Conservation (phyloP, 2,329 filamentous ascomycete species). For the Alternaria triticimaculans region DNA sequence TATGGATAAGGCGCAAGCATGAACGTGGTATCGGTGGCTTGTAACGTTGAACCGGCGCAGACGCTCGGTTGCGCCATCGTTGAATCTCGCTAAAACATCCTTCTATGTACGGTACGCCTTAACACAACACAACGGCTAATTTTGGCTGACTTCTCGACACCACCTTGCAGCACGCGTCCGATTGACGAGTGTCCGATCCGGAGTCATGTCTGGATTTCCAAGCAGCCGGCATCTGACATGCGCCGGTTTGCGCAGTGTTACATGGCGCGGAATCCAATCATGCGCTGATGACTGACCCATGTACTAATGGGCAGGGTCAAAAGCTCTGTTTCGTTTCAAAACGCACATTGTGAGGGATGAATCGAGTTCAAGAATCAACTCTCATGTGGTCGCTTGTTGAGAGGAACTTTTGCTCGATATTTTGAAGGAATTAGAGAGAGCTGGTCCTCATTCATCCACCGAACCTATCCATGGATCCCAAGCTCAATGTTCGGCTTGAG, state of each 20-base stretch:
- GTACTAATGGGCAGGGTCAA: not conserved
- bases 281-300: not conserved
- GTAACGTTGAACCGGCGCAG: slow-evolving; percentile 37
- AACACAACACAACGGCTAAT: slow-evolving; percentile 1
- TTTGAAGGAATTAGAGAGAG: not conserved
- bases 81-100: slow-evolving; percentile 3
- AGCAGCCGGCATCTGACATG: slow-evolving; percentile 10
- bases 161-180: slow-evolving; percentile 8
- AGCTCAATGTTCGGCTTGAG: not conserved
- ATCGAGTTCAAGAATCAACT: not conserved
- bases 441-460: too few relatives aligned
- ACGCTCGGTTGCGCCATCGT: slow-evolving; percentile 13
- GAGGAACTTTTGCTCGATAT: not conserved
- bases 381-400: not conserved
- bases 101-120: not conserved
- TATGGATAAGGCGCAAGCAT: slow-evolving; percentile 6
- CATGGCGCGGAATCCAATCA: slow-evolving; percentile 7
- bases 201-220: slow-evolving; percentile 5
- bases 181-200: slow-evolving; percentile 11
- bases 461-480: not conserved
- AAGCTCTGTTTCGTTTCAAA: slow-evolving; percentile 9
- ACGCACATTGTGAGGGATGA: slow-evolving; percentile 2
- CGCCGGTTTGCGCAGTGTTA: slow-evolving; percentile 8
- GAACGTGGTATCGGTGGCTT: slow-evolving; percentile 32
- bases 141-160: slow-evolving; percentile 3